Evolutionary conservation across 371 early-diverging fungal genomes (phyloP).

Genomic region (Smittium culicis): DNA sequence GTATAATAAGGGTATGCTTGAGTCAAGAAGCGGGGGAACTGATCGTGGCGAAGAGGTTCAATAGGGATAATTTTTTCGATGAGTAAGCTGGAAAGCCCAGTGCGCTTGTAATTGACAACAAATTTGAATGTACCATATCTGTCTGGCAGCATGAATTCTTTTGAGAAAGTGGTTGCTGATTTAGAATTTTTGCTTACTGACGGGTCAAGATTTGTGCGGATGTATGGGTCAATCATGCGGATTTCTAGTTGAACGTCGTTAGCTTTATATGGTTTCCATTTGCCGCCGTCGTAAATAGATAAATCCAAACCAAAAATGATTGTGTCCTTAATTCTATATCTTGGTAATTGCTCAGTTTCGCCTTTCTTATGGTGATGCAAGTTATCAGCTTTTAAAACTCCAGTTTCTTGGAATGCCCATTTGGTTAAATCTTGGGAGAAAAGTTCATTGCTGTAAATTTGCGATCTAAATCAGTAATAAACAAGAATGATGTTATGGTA

Average conservation of each 20-base stretch:
- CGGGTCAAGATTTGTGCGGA: conserved; percentile 44
- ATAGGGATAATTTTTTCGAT: conserved; percentile 66
- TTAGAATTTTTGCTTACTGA: conserved; percentile 12
- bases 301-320: conserved; percentile 70
- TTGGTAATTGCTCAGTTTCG: conserved; percentile 15
- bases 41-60: conserved; percentile 83
- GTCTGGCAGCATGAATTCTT: conserved; percentile 67
- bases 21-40: conserved; percentile 80
- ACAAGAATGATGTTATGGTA: neutral
- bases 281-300: conserved; percentile 52
- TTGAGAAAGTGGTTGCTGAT: conserved; percentile 16
- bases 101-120: conserved; percentile 75
- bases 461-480: conserved; percentile 19
- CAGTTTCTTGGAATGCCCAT: conserved; percentile 88
- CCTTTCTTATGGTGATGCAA: conserved; percentile 49
- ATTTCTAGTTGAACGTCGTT: conserved; percentile 76
- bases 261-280: conserved; percentile 60
- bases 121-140: conserved; percentile 92
- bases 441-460: conserved; percentile 45
- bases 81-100: conserved; percentile 57
- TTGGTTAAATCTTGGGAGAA: conserved; percentile 57
- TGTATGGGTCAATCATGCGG: conserved; percentile 92
- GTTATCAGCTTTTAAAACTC: conserved; percentile 53
- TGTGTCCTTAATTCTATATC: conserved; percentile 80
- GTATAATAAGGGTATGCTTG: conserved; percentile 90